Conservation (phyloP, 345 rosid species). For the Citrus maxima region DNA sequence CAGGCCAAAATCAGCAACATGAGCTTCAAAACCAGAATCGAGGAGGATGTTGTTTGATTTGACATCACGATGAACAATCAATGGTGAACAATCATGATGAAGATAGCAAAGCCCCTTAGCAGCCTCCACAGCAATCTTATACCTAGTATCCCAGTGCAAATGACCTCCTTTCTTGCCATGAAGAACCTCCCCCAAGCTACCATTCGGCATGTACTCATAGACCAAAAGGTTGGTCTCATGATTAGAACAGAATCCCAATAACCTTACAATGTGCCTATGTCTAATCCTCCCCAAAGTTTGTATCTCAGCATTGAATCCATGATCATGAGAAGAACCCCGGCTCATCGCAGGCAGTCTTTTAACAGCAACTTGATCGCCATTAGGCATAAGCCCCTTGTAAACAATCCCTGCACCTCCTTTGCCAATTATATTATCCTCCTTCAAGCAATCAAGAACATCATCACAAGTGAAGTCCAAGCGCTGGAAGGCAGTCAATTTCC, state of each 20-base stretch:
- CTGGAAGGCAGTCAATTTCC: conserved; percentile 97
- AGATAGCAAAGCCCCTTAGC: conserved; percentile 89
- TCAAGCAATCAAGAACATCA: conserved; percentile 74
- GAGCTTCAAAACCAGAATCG: conserved; percentile 81
- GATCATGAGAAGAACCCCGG: conserved; percentile 92
- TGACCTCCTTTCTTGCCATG: conserved; percentile 95
- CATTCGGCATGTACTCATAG: conserved; percentile 89
- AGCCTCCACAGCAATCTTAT: conserved; percentile 81
- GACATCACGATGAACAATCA: conserved; percentile 85
- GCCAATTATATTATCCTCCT: conserved; percentile 88
- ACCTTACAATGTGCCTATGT: conserved; percentile 80
- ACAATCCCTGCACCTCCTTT: conserved; percentile 97
- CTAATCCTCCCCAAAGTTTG: conserved; percentile 88
- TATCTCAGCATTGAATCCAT: conserved; percentile 94
- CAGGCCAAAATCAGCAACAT: conserved; percentile 93
- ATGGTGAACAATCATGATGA: conserved; percentile 84
- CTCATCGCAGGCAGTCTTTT: conserved; percentile 77
- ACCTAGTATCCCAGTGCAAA: conserved; percentile 83
- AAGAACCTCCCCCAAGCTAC: conserved; percentile 86
- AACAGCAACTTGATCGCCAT: conserved; percentile 76
- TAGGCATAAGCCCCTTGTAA: conserved; percentile 76
- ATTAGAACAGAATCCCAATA: conserved; percentile 83
- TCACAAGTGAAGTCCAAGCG: conserved; percentile 83
- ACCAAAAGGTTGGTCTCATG: conserved; percentile 89
- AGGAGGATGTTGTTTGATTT: conserved; percentile 87